A percentile compares a stretch with the other conserved stretches of the same genome.
Conservation (phyloP, 2,329 filamentous ascomycete genomes). For the Aspergillus piperis region DNA sequence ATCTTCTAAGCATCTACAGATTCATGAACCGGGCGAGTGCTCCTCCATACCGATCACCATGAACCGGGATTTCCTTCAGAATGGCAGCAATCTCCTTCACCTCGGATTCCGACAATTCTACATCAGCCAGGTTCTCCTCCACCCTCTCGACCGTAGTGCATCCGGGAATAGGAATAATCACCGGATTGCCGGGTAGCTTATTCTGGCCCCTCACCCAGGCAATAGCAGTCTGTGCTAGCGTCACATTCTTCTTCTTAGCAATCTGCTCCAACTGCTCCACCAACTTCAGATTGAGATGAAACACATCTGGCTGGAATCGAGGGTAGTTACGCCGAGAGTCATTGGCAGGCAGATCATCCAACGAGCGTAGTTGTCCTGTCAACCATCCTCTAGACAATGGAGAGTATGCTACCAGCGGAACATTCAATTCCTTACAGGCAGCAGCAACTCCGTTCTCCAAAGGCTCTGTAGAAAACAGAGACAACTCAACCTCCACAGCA, state of each 20-base stretch:
- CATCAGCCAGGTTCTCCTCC: slow-evolving; percentile 32
- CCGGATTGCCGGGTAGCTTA: slow-evolving; percentile 54
- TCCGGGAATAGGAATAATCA: slow-evolving; percentile 35
- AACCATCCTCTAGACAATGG: slow-evolving; percentile 65
- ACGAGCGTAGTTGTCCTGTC: slow-evolving; percentile 53
- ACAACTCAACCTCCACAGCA: slow-evolving; percentile 9
- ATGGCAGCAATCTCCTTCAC: slow-evolving; percentile 26
- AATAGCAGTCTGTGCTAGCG: slow-evolving; percentile 65
- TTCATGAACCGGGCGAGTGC: neutral
- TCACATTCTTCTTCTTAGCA: slow-evolving; percentile 62
- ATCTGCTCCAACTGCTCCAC: slow-evolving; percentile 59
- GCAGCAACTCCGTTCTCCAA: slow-evolving; percentile 45
- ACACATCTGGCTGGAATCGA: slow-evolving; percentile 64
- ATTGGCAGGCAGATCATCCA: slow-evolving; percentile 56
- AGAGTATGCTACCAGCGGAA: slow-evolving; percentile 72
- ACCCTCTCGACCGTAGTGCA: slow-evolving; percentile 29
- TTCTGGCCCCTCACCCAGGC: slow-evolving; percentile 61
- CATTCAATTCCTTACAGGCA: slow-evolving; percentile 63
- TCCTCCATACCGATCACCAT: slow-evolving; percentile 9
- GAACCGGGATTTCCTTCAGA: neutral
- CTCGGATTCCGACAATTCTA: slow-evolving; percentile 31
- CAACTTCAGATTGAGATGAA: slow-evolving; percentile 65
- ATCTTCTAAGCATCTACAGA: neutral
- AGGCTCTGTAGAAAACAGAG: slow-evolving; percentile 11
- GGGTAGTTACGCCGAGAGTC: slow-evolving; percentile 53